A percentile compares a stretch with the other conserved stretches of the same genome.
phyloP scores from a whole-genome alignment of 441 rosid genomes.

The Aleurites moluccanus region DNA sequence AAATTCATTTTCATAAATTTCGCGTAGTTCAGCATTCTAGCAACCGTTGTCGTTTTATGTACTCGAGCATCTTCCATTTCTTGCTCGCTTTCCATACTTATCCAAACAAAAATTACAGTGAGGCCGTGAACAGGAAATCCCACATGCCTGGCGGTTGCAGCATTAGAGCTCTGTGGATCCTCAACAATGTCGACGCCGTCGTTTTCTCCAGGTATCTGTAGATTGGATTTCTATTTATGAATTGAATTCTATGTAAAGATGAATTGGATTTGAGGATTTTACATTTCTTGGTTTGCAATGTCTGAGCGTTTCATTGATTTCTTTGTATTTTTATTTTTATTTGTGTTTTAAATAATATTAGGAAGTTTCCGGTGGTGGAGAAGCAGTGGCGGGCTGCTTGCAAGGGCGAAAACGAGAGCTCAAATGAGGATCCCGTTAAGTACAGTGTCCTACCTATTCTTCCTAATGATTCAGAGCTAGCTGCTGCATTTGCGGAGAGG shows the following conservation, averaged over 20 bases:
- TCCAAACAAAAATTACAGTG: neutral
- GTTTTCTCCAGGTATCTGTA: conserved; percentile 82
- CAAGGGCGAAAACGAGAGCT: conserved; percentile 42
- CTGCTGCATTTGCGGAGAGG: conserved; percentile 62
- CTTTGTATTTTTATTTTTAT: neutral
- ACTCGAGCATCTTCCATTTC: neutral
- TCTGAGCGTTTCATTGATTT: neutral
- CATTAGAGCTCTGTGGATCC: conserved; percentile 79
- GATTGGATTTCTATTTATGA: neutral
- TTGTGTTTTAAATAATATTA: conserved; percentile 14
- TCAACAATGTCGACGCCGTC: conserved; percentile 68
- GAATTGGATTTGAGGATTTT: neutral
- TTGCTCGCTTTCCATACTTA: neutral
- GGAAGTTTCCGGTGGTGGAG: conserved; percentile 92
- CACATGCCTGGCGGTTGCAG: conserved; percentile 61
- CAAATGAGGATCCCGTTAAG: conserved; percentile 34
- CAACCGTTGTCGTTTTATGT: conserved; percentile 4
- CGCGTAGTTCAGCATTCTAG: neutral
- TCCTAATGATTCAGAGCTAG: conserved; percentile 69
- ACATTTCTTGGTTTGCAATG: neutral
- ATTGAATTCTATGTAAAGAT: neutral
- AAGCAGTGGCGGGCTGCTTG: conserved; percentile 69
- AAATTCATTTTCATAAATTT: too few relatives aligned
- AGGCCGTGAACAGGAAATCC: neutral
- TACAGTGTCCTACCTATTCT: conserved; percentile 34